Evolutionary conservation across 257 asterid species (phyloP).

Genomic region (Primulina huaijiensis): DNA sequence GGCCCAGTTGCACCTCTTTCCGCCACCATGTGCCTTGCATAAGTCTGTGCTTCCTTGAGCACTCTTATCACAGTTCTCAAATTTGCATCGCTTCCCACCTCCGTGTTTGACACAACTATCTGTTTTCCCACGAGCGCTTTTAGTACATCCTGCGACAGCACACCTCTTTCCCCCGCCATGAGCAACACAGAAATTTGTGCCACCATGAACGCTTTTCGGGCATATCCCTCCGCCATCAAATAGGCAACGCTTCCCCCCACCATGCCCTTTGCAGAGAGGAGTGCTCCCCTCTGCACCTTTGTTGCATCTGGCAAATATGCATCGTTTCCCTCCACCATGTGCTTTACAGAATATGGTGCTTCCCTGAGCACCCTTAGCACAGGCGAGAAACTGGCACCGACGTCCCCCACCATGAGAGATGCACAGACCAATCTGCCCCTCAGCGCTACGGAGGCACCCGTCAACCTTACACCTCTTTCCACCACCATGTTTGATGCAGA

Average conservation of each 20-base stretch:
- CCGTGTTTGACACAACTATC: constrained; percentile 88
- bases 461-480: constrained; percentile 86
- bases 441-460: constrained; percentile 84
- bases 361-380: constrained; percentile 83
- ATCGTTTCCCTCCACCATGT: constrained; percentile 90
- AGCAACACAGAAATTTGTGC: constrained; percentile 82
- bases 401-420: constrained; percentile 95
- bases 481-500: constrained; percentile 90
- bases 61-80: constrained; percentile 83
- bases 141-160: constrained; percentile 64
- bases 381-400: constrained; percentile 58
- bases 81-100: constrained; percentile 80
- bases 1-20: constrained; percentile 84
- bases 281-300: constrained; percentile 95
- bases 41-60: constrained; percentile 95
- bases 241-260: constrained; percentile 91
- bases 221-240: constrained; percentile 92
- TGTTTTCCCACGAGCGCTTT: constrained; percentile 91
- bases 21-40: constrained; percentile 97
- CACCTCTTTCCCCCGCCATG: constrained; percentile 97
- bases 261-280: constrained; percentile 89
- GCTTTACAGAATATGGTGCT: constrained; percentile 83
- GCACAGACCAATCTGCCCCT: constrained; percentile 84
- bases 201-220: constrained; percentile 93
- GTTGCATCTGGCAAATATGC: constrained; percentile 79